Evolutionary conservation across 345 rosid species (phyloP), one percentile per base, ranked within the genome.

Genomic region (Euphorbia lathyris): DNA sequence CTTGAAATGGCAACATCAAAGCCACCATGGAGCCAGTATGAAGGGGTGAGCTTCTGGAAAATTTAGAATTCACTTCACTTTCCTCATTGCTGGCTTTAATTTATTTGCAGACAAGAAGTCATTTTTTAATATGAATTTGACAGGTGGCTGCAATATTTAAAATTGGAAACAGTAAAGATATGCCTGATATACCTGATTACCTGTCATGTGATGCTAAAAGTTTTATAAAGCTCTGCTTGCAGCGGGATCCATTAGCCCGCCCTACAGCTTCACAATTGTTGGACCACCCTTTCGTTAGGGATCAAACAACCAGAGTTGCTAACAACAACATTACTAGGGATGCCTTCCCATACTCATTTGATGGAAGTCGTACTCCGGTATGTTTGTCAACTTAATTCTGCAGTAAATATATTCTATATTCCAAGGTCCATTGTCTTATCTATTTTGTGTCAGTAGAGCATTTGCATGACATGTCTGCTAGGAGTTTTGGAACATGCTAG

Each of bases 81-180:
- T 75, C 64, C 63, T 38, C 40, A 7, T 63, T 16, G 9, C 43
- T 47, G 63, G 51, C 72, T 76, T 70, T 68, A 50, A 48, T 58
- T 36, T 36, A 25, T 56, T 65, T 68, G 16, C 22, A 27, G 14
- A 47, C 61, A 11, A 38, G 51, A 63, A 38, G 5, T 53, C 50
- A 23, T 56, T 74, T 75, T 34, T 48, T 69, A 67, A 29, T 78
- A 25, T 78, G 60, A 71, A 74, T 77, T 76, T 27, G 56, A 75
- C 88, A 94, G 98, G 97, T 94, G 63, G 99, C 99, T 70, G 99
- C 99, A 62, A 87, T 94, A 70, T 94, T 95, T 74, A 95, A 95
- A 80, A 95, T 95, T 30, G 97, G 99, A 73, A 95, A 92, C 84
- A 92, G 97, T 81, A 90, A 80, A 83, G 99, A 95, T 74, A 79